Evolutionary conservation across 306 rosid species (phyloP), one percentile per base, ranked within the genome.

Genomic region (Crotalaria pallida): DNA sequence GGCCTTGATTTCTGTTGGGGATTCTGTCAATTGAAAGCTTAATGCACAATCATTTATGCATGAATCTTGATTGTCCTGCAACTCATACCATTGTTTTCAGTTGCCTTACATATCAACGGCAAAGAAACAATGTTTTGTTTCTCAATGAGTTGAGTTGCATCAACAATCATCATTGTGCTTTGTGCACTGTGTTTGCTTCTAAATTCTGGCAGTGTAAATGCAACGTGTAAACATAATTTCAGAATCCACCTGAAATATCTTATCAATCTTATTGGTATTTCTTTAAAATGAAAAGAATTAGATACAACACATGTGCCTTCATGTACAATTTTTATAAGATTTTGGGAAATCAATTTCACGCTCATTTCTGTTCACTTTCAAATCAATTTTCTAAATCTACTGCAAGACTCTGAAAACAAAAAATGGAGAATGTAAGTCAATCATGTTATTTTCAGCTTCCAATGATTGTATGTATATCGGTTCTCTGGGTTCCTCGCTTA

Each of bases 401-500:
- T 64, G 62, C 23, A 82, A 65, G 67, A 87, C 59, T 78, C 95
- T 88, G 63, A 90, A 94, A 75, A 94, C 94, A 71, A 87, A 81
- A 12, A 78, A 69, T 63, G 97, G 87, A 57, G 85, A 65, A 27
- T 76, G 90, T 3, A 94, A 71, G 74, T 90, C 92, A 12, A 89
- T 77, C 55, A 48, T 84, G 79, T 75, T 78, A 50, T 87, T 71
- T 52, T 86, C 86, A 49, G 81, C 79, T 74, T 94, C 92, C 69
- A 88, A 47, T 71, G 98, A 67, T 45, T 85, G 83, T 19, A 94
- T 76, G 34, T 75, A 90, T 69, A 88, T 70, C 19, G 81, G 53
- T 81, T 90, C 90, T 82, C 84, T 82, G 65, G 98, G 92, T 66
- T 94, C 97, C 74, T 89, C 98, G 68, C 91, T 94, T 67, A 88